These are phyloP conservation scores for Mycena rebaudengoi DNA, from an alignment of 768 basidiomycete species.

Conservation along the genomic window DNA sequence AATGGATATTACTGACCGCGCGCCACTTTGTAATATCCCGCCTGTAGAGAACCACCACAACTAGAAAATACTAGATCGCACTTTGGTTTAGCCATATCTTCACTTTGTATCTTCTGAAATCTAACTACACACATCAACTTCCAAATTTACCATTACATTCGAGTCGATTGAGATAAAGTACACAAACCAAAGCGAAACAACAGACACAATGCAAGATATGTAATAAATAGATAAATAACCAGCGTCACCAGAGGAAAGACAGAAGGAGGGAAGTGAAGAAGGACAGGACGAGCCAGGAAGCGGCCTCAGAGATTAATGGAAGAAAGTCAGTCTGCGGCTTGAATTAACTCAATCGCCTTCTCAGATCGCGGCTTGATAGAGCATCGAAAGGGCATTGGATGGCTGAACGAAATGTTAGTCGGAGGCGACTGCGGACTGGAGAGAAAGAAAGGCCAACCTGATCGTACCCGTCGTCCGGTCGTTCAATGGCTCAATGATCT, in stretches of 20 bases:
- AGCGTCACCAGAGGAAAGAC: slow-evolving; percentile 23
- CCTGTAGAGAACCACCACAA: too few species aligned
- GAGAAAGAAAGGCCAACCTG: slow-evolving; percentile 44
- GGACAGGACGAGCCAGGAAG: slow-evolving; percentile 11
- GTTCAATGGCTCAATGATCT: slow-evolving; percentile 58
- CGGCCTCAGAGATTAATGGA: slow-evolving; percentile 18
- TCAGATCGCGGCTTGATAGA: slow-evolving; percentile 67
- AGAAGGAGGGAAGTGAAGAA: slow-evolving; percentile 16
- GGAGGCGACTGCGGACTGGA: neutral
- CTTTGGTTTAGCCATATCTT: too few species aligned
- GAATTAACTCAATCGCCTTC: slow-evolving; percentile 62
- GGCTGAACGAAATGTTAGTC: slow-evolving; percentile 43
- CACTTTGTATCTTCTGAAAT: too few species aligned
- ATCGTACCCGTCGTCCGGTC: slow-evolving; percentile 71
- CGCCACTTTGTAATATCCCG: too few species aligned
- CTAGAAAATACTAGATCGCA: too few species aligned
- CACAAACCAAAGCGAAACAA: slow-evolving; percentile 16
- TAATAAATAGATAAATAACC: slow-evolving; percentile 43
- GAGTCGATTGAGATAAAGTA: too few species aligned
- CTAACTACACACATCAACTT: too few species aligned
- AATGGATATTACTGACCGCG: slow-evolving; percentile 3
- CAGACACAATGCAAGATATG: slow-evolving; percentile 40
- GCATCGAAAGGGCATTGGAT: slow-evolving; percentile 71
- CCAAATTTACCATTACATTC: too few species aligned
- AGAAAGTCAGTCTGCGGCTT: slow-evolving; percentile 38